Percentiles rank a stretch among this genome's conserved stretches.
Evolutionary conservation across 768 basidiomycete genomes (phyloP).

Genomic region (Agrocybe pediades): DNA sequence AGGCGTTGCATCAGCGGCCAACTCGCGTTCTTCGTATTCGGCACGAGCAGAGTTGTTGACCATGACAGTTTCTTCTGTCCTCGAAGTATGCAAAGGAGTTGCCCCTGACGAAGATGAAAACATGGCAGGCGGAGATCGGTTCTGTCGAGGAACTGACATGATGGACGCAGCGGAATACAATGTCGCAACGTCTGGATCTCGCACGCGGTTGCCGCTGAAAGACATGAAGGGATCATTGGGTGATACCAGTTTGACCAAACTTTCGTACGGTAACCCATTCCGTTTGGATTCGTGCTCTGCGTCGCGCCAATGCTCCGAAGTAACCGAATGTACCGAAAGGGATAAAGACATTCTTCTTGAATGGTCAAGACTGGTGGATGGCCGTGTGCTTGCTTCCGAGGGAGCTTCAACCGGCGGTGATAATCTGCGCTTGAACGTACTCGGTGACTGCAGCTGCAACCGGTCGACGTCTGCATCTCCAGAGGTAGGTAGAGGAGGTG

Average conservation of each 20-base stretch:
- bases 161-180: slow-evolving; percentile 86
- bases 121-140: slow-evolving; percentile 25
- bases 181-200: slow-evolving; percentile 81
- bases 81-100: slow-evolving; percentile 33
- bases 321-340: slow-evolving; percentile 35
- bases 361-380: slow-evolving; percentile 29
- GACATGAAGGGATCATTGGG: slow-evolving; percentile 63
- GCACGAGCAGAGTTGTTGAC: slow-evolving; percentile 42
- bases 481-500: slow-evolving; percentile 16
- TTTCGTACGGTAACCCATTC: slow-evolving; percentile 71
- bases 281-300: slow-evolving; percentile 36
- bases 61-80: slow-evolving; percentile 38
- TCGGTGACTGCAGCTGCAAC: slow-evolving; percentile 17
- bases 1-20: slow-evolving; percentile 76
- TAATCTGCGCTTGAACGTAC: slow-evolving; percentile 16
- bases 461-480: slow-evolving; percentile 27
- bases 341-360: slow-evolving; percentile 28
- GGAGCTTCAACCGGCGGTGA: slow-evolving; percentile 6
- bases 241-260: slow-evolving; percentile 68
- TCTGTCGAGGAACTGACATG: slow-evolving; percentile 53
- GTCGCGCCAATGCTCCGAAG: slow-evolving; percentile 32
- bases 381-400: slow-evolving; percentile 27
- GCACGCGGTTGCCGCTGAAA: slow-evolving; percentile 38
- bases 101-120: slow-evolving; percentile 20
- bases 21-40: slow-evolving; percentile 71